Conservation (phyloP, 2,329 filamentous ascomycete species). For the Cladosporium sp. region DNA sequence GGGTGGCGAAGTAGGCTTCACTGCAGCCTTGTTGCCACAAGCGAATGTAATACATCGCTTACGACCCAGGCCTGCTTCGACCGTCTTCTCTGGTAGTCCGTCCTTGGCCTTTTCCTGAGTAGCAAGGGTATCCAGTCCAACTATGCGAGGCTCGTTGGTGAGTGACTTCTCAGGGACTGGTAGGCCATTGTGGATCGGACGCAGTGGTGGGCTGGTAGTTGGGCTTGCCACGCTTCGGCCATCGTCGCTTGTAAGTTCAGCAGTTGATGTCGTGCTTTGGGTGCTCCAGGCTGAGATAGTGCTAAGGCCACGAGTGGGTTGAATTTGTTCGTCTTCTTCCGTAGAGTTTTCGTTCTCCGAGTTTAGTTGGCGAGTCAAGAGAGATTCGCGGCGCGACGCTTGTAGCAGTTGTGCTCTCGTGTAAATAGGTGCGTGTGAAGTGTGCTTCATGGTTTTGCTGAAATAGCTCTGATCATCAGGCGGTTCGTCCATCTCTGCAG, state of each 20-base stretch:
- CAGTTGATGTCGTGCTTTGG: constrained; percentile 77
- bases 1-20: constrained; percentile 34
- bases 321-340: constrained; percentile 33
- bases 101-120: constrained; percentile 34
- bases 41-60: constrained; percentile 94
- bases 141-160: constrained; percentile 13
- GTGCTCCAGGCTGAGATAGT: constrained; percentile 75
- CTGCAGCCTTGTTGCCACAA: constrained; percentile 71
- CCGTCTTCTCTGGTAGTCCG: constrained; percentile 52
- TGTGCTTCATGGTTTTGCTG: constrained; percentile 31
- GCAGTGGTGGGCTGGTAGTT: constrained; percentile 79
- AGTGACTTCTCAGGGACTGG: constrained; percentile 42
- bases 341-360: constrained; percentile 52
- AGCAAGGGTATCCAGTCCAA: constrained; percentile 30
- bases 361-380: constrained; percentile 81
- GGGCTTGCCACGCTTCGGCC: constrained; percentile 75
- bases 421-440: constrained; percentile 38
- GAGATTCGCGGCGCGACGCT: constrained; percentile 68
- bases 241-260: constrained; percentile 92
- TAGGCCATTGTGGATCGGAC: constrained; percentile 49
- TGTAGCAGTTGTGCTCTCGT: constrained; percentile 52
- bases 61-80: constrained; percentile 67
- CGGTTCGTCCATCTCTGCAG: constrained; percentile 83
- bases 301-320: constrained; percentile 46
- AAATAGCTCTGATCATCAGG: constrained; percentile 61